Evolutionary conservation across 208 protist genomes (phyloP).

Genomic region (Acanthamoeba culbertsoni): DNA sequence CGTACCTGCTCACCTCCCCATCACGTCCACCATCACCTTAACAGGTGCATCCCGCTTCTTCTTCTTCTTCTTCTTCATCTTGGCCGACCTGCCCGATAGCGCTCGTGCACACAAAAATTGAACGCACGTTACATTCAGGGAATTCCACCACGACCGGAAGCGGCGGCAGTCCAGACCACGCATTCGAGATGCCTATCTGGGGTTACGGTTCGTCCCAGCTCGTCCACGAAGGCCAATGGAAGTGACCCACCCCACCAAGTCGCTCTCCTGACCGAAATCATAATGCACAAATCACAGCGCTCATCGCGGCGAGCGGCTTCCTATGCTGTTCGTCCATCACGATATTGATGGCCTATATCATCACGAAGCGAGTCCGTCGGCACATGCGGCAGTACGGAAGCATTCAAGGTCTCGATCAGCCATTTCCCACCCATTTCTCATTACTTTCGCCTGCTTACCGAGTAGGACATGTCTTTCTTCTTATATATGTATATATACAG

Average conservation of each 20-base stretch:
- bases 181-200: constrained; percentile 41
- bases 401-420: background rate
- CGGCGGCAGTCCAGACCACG: background rate
- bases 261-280: too few relatives aligned
- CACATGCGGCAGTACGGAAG: background rate
- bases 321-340: background rate
- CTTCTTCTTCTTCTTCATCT: background rate
- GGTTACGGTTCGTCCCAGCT: background rate
- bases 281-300: background rate
- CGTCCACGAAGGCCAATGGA: background rate
- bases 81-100: background rate
- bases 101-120: background rate
- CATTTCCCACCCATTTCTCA: background rate
- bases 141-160: background rate
- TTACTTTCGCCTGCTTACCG: background rate
- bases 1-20: background rate
- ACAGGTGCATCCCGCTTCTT: background rate
- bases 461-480: too few relatives aligned
- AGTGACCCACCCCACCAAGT: too few relatives aligned
- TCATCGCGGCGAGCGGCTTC: background rate
- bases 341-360: background rate
- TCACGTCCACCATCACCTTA: constrained; percentile 13
- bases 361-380: background rate
- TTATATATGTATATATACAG: background rate
- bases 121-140: background rate